phyloP scores from a whole-genome alignment of 164 flowering plant species.

The Aristolochia fimbriata region DNA sequence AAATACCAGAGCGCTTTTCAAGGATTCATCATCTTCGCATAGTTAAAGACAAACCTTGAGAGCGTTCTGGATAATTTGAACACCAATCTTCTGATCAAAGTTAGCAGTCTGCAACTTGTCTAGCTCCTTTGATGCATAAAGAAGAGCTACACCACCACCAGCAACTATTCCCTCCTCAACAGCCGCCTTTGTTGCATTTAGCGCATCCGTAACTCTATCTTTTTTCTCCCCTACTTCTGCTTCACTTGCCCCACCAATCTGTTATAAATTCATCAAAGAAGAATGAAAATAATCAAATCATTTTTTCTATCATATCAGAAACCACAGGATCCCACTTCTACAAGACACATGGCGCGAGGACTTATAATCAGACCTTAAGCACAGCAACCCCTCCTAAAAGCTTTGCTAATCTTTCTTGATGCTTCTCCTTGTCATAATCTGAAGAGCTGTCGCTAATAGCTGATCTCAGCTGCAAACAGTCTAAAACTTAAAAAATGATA shows the following conservation, averaged over 20 bases:
- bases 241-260: conserved; percentile 99
- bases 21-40: not conserved
- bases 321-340: not conserved
- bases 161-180: conserved; percentile 96
- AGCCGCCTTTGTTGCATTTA: conserved; percentile 96
- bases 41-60: conserved; percentile 49
- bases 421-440: conserved; percentile 87
- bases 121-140: conserved; percentile 87
- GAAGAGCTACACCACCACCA: conserved; percentile 98
- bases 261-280: conserved; percentile 4
- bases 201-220: conserved; percentile 92
- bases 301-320: not conserved
- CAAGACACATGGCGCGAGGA: not conserved
- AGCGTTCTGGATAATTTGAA: conserved; percentile 93
- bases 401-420: conserved; percentile 88
- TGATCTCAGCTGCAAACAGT: conserved; percentile 52
- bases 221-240: conserved; percentile 92
- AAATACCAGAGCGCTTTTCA: not conserved
- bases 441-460: conserved; percentile 70
- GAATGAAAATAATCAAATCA: not conserved
- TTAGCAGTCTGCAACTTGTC: conserved; percentile 81
- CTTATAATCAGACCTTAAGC: conserved; percentile 45
- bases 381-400: conserved; percentile 97
- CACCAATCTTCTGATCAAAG: conserved; percentile 98
- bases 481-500: not conserved